phyloP scores from a whole-genome alignment of 177 flowering plant genomes.

The Vitis hybrid region DNA sequence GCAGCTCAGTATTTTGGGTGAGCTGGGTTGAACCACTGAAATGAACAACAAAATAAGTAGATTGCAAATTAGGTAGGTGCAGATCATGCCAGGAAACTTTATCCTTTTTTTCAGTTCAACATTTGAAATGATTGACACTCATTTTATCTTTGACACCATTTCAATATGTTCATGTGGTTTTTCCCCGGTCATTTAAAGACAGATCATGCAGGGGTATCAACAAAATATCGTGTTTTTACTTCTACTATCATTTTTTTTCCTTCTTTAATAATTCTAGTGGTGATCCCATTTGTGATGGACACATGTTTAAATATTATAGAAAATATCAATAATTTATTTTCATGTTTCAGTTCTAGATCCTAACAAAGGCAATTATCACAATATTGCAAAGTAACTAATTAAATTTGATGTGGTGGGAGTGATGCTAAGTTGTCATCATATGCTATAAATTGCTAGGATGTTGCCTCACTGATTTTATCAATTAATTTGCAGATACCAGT shows the following conservation, averaged over 20 bases:
- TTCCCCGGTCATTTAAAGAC: too few relatives aligned
- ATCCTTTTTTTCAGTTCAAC: too few relatives aligned
- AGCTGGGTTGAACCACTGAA: too few relatives aligned
- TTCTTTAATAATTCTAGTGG: not conserved
- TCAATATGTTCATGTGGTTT: too few relatives aligned
- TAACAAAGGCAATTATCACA: not conserved
- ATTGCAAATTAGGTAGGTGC: too few relatives aligned
- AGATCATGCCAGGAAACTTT: too few relatives aligned
- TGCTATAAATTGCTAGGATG: not conserved
- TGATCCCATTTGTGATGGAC: not conserved
- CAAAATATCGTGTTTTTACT: too few relatives aligned
- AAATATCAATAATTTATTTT: not conserved
- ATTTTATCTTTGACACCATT: too few relatives aligned
- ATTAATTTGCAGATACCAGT: constrained; percentile 51
- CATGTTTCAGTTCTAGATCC: not conserved
- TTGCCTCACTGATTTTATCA: constrained; percentile 2
- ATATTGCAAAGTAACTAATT: not conserved
- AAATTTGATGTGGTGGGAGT: not conserved
- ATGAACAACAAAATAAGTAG: too few relatives aligned
- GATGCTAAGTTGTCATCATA: not conserved
- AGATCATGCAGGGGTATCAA: too few relatives aligned
- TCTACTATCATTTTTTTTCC: not conserved
- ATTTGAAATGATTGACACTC: too few relatives aligned
- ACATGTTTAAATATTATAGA: not conserved
- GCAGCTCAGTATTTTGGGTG: too few relatives aligned